These are phyloP conservation scores for Coemansia sp. DNA, from an alignment of 192 early-diverging fungal species.

Conservation along the genomic window DNA sequence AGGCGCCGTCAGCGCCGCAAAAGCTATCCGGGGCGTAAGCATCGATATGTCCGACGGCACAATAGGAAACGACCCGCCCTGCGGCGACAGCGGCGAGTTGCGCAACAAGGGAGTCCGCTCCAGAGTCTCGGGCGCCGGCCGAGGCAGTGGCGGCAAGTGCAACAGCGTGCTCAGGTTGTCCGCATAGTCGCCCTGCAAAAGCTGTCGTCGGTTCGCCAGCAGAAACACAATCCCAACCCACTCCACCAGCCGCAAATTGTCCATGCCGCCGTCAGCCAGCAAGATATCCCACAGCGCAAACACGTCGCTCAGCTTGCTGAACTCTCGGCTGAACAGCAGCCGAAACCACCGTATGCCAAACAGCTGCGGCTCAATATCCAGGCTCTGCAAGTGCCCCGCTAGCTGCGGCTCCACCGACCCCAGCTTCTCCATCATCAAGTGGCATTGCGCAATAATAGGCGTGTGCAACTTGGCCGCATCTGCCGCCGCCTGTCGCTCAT, in stretches of 20 bases:
- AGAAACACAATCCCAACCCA: constrained; percentile 82
- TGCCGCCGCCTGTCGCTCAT: background rate
- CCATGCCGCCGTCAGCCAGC: constrained; percentile 73
- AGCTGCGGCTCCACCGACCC: constrained; percentile 72
- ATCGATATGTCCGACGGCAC: constrained; percentile 4
- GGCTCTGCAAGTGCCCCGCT: constrained; percentile 66
- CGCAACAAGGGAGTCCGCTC: constrained; percentile 37
- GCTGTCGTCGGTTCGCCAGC: constrained; percentile 60
- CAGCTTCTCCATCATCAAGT: constrained; percentile 74
- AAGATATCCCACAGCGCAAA: constrained; percentile 90
- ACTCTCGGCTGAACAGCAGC: constrained; percentile 90
- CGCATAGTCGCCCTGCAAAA: constrained; percentile 67
- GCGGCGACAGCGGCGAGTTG: constrained; percentile 30
- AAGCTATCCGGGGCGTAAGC: constrained; percentile 14
- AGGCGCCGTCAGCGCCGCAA: constrained; percentile 12
- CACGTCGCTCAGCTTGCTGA: constrained; percentile 66
- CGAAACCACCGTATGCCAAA: constrained; percentile 95
- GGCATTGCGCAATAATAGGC: constrained; percentile 78
- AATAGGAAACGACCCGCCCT: background rate
- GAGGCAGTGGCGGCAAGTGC: constrained; percentile 60
- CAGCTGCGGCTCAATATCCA: constrained; percentile 92
- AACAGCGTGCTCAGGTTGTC: constrained; percentile 66
- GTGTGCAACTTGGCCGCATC: constrained; percentile 16
- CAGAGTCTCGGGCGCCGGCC: constrained; percentile 38
- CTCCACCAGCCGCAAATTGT: constrained; percentile 75